Base-by-base conservation (phyloP, 2,329 filamentous ascomycete species). In the Neofusicoccum sp. region DNA sequence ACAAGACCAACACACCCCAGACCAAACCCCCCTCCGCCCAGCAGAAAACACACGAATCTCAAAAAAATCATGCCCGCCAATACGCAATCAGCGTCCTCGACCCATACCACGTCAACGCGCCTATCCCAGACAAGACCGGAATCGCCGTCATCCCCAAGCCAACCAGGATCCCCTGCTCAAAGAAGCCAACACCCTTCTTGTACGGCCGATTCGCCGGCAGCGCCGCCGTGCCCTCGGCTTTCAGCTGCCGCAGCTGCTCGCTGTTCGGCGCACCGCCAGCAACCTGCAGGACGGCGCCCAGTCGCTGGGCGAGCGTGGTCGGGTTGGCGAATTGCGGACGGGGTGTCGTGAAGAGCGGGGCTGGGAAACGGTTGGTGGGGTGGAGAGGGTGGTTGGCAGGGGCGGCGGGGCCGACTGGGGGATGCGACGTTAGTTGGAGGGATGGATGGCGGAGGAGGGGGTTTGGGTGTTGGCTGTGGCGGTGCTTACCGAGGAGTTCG, bases 401-500 rank as follows among this genome's bases (percentile, higher is more conserved):
- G 28, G 73, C 71, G 28, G 74, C 73, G 3, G 73, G 77, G 2
- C 74, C 76, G 43, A 78, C 73, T 62, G 54, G 5, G 28, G n/a
- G 45, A 69, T 16, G 34, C 24, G 12, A 20, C 9, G 31, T 33
- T 26, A 33, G 8, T 33, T 3, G 34, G 3, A 33, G 3, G 47
- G 11, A 63, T 66, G 63, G 0, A 68, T 40, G 31, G 68, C 58
- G 12, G 68, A 61, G 16, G 62, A n/a, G 11, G 65, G 63, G 36
- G 49, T 62, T 2, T 56, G 58, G 66, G 67, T 1, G 66, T 61
- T 11, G 3, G 20, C 20, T 1, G 20, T 20, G 20, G 20, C 20
- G 69, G 71, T 58, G 69, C 70, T 30, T 41, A 59, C 69, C 79
- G 66, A 3, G 88, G 78, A 2, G 88, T 72, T 82, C 77, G 2